phyloP scores from a whole-genome alignment of 257 asterid genomes.

The Nicotiana obtusifolia region DNA sequence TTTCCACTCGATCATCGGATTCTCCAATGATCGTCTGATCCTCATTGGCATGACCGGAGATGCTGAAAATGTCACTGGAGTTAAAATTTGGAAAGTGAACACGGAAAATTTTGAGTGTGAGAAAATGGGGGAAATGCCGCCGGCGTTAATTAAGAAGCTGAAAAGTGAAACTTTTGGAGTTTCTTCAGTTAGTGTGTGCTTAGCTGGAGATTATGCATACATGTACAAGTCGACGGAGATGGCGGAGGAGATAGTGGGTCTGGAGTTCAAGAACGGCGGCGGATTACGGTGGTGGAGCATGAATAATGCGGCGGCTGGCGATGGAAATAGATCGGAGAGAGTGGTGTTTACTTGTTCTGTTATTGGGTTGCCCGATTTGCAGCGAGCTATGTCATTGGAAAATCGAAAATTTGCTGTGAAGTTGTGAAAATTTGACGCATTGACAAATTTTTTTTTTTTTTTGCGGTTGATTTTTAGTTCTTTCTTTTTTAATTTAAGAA shows the following conservation, averaged over 20 bases:
- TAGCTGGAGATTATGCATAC: constrained; percentile 37
- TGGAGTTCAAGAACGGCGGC: constrained; percentile 34
- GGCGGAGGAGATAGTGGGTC: constrained; percentile 53
- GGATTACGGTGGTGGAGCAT: constrained; percentile 65
- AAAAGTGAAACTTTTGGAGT: constrained; percentile 30
- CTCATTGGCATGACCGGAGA: constrained; percentile 36
- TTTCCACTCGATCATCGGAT: constrained; percentile 38
- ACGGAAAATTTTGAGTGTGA: constrained; percentile 22
- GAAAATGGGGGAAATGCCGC: constrained; percentile 60
- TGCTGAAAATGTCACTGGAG: constrained; percentile 15
- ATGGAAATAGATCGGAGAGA: constrained; percentile 21
- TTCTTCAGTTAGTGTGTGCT: constrained; percentile 25
- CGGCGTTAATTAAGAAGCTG: constrained; percentile 29
- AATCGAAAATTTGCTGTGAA: constrained; percentile 5
- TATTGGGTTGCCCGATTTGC: constrained; percentile 46
- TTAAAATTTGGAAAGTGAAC: constrained; percentile 46
- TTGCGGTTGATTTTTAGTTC: neutral
- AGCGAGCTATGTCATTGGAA: constrained; percentile 18
- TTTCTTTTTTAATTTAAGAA: neutral
- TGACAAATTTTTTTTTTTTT: neutral
- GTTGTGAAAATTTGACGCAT: neutral
- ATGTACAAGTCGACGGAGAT: constrained; percentile 32
- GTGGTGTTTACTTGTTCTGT: constrained; percentile 42
- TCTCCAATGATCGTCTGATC: constrained; percentile 20
- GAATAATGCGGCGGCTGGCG: constrained; percentile 33